Conservation (phyloP, 1,139 yeast species). For the Suhomyces ambrosiae region DNA sequence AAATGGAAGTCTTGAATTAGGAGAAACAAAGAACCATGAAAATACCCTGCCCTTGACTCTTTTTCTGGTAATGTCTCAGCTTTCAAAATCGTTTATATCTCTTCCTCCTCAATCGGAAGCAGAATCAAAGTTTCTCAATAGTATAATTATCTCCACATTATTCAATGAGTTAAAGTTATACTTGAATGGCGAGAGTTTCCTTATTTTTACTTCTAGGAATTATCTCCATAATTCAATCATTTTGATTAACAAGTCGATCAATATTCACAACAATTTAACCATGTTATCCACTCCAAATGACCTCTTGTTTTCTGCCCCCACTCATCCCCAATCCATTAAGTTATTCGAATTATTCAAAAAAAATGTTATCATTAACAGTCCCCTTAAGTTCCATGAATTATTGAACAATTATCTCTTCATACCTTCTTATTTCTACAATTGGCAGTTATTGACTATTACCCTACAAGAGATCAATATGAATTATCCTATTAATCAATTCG, state of each 20-base stretch:
- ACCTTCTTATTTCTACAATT: constrained; percentile 39
- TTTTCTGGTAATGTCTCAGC: constrained; percentile 17
- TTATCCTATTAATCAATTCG: constrained; percentile 14
- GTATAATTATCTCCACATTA: constrained; percentile 40
- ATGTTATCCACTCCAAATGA: constrained; percentile 11
- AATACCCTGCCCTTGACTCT: constrained; percentile 8
- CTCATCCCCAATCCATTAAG: constrained; percentile 11
- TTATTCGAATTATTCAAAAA: constrained; percentile 45
- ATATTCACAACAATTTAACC: constrained; percentile 15
- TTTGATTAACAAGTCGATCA: constrained; percentile 44
- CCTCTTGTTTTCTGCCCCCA: constrained; percentile 6
- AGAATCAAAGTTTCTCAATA: constrained; percentile 32
- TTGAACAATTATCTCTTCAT: constrained; percentile 44
- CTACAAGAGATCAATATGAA: constrained; percentile 34
- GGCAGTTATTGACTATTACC: constrained; percentile 43
- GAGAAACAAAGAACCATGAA: too few species aligned
- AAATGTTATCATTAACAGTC: constrained; percentile 46
- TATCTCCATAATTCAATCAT: constrained; percentile 51
- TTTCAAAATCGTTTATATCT: constrained; percentile 21
- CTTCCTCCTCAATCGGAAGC: constrained; percentile 23
- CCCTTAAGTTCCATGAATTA: constrained; percentile 47
- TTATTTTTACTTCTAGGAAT: constrained; percentile 41
- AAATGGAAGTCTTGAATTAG: too few species aligned
- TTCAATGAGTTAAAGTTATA: constrained; percentile 46
- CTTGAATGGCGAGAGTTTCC: constrained; percentile 30